Evolutionary conservation across 2,329 filamentous ascomycete species (phyloP).

Genomic region (Exophiala oligosperma): DNA sequence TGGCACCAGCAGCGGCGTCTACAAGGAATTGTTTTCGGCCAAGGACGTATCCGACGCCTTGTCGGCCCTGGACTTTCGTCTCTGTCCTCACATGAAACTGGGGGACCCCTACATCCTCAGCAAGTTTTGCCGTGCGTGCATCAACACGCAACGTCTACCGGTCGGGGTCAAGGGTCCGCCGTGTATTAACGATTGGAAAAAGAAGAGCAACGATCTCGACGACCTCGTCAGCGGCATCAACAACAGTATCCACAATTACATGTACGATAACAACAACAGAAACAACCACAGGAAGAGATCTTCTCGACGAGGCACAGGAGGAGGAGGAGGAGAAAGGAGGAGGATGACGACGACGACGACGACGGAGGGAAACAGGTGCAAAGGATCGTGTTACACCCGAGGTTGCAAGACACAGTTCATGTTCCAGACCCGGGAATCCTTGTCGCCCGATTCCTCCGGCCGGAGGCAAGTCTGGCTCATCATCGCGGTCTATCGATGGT

Average conservation of each 20-base stretch:
- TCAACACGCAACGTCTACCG: constrained; percentile 29
- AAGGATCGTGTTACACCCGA: constrained; percentile 28
- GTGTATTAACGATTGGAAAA: constrained; percentile 28
- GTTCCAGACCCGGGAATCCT: constrained; percentile 30
- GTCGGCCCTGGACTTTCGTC: constrained; percentile 25
- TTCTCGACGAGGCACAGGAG: no score
- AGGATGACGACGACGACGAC: neutral
- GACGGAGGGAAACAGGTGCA: constrained; percentile 25
- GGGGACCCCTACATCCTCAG: constrained; percentile 30
- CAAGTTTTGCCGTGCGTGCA: constrained; percentile 30
- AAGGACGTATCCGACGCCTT: constrained; percentile 29
- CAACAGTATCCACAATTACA: no score
- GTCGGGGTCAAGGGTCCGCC: constrained; percentile 28
- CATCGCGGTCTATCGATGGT: constrained; percentile 30
- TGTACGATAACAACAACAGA: no score
- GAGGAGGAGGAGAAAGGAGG: no score
- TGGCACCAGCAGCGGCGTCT: constrained; percentile 20
- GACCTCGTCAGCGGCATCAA: no score
- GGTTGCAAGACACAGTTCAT: constrained; percentile 31
- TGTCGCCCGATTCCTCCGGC: constrained; percentile 28
- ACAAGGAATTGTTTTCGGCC: constrained; percentile 30
- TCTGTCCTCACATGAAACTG: constrained; percentile 29
- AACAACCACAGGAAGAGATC: no score
- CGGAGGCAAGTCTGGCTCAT: constrained; percentile 30
- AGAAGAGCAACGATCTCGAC: no score